These are phyloP conservation scores for Moringa oleifera DNA, from an alignment of 345 rosid genomes.

Conservation along the genomic window DNA sequence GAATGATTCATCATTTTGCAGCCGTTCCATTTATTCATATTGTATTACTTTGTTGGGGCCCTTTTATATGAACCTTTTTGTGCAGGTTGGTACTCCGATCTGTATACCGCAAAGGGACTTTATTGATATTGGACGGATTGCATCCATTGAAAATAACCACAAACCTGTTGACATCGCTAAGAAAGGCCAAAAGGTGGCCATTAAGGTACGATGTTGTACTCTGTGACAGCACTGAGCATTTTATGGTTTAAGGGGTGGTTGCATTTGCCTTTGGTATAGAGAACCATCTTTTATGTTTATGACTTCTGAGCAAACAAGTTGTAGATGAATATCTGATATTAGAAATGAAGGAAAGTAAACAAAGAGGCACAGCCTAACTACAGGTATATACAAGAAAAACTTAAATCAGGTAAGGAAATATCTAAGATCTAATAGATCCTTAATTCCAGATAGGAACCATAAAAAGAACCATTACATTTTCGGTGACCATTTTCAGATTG, in stretches of 20 bases:
- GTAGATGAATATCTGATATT: not conserved
- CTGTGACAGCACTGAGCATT: not conserved
- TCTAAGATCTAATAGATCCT: too few relatives aligned
- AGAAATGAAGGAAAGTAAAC: not conserved
- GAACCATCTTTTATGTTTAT: not conserved
- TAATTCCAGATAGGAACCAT: too few relatives aligned
- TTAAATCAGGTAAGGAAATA: too few relatives aligned
- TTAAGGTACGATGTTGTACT: constrained; percentile 53
- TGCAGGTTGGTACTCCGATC: constrained; percentile 86
- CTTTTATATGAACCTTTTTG: constrained; percentile 7
- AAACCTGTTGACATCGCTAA: constrained; percentile 71
- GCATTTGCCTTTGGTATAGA: not conserved
- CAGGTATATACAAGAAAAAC: too few relatives aligned
- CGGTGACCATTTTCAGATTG: too few relatives aligned
- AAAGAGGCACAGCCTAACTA: too few relatives aligned
- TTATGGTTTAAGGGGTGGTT: not conserved
- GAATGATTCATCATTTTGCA: not conserved
- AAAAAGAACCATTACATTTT: too few relatives aligned
- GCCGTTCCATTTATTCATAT: not conserved
- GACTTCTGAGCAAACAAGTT: not conserved
- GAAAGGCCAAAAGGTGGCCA: constrained; percentile 78
- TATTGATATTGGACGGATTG: constrained; percentile 81
- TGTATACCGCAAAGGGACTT: constrained; percentile 78
- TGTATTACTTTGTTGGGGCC: not conserved
- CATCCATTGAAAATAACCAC: constrained; percentile 75